Evolutionary conservation across 371 early-diverging fungal species (phyloP).

Genomic region (Lichtheimia corymbifera): DNA sequence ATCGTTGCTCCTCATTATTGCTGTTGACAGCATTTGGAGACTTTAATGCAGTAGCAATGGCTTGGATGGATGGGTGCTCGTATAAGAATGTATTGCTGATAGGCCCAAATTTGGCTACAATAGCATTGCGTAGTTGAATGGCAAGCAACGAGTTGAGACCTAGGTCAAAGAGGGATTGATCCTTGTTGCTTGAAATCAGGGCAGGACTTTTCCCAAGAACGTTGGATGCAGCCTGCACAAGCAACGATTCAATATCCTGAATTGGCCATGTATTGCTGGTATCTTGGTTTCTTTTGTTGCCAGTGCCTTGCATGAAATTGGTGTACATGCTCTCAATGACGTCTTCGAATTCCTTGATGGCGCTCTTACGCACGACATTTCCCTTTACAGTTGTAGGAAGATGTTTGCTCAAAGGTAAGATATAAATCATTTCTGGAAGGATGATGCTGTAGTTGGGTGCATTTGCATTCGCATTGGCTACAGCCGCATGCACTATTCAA

Average conservation of each 20-base stretch:
- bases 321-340: conserved; percentile 31
- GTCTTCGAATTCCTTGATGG: conserved; percentile 17
- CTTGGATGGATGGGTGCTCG: conserved; percentile 26
- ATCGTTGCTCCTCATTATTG: conserved; percentile 12
- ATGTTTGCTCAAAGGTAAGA: conserved; percentile 27
- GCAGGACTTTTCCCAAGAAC: too few relatives aligned
- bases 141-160: conserved; percentile 16
- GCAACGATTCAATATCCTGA: too few relatives aligned
- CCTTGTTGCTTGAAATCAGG: too few relatives aligned
- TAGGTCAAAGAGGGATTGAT: conserved; percentile 14
- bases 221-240: too few relatives aligned
- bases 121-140: conserved; percentile 16
- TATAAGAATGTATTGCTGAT: conserved; percentile 35
- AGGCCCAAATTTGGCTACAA: conserved; percentile 16
- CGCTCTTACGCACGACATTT: conserved; percentile 27
- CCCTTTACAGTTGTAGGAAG: conserved; percentile 36
- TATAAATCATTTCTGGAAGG: conserved; percentile 37
- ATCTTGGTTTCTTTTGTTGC: not conserved
- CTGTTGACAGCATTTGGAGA: not conserved
- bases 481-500: conserved; percentile 21
- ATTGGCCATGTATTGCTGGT: too few relatives aligned
- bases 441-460: conserved; percentile 36
- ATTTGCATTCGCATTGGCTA: conserved; percentile 28
- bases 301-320: conserved; percentile 15
- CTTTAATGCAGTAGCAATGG: conserved; percentile 9